A percentile compares a stretch with the other conserved stretches of the same genome.
Evolutionary conservation across 441 rosid species (phyloP).

Genomic region (Omphalea diandra): DNA sequence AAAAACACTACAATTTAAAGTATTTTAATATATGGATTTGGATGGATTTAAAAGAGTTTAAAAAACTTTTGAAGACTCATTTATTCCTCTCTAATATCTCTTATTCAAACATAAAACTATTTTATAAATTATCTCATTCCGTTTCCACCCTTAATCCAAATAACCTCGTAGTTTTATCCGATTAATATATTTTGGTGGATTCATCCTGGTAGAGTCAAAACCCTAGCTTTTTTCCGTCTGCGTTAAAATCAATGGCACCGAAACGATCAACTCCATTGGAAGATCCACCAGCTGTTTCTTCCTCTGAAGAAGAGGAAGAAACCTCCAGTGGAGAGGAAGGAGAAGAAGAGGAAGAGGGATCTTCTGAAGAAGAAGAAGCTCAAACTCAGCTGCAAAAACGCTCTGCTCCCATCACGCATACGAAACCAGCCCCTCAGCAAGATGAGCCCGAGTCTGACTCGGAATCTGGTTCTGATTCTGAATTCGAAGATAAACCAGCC

Average conservation of each 20-base stretch:
- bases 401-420: slow-evolving; percentile 10
- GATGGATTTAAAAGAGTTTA: no score
- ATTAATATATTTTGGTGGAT: no score
- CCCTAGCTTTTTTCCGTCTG: background rate
- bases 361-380: slow-evolving; percentile 2
- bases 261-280: slow-evolving; percentile 30
- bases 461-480: slow-evolving; percentile 31
- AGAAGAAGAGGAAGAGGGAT: slow-evolving; percentile 8
- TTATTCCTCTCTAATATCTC: no score
- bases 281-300: slow-evolving; percentile 47
- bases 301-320: slow-evolving; percentile 38
- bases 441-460: slow-evolving; percentile 17
- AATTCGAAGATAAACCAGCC: slow-evolving; percentile 28
- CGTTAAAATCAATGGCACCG: slow-evolving; percentile 19
- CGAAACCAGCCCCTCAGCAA: slow-evolving; percentile 4
- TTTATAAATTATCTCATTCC: no score
- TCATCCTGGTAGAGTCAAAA: no score
- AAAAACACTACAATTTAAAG: no score
- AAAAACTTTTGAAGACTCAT: no score
- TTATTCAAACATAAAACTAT: no score
- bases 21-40: no score
- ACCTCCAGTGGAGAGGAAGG: slow-evolving; percentile 24
- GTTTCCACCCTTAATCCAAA: no score
- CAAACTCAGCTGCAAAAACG: background rate
- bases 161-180: no score